Evolutionary conservation across 129 eudicot species (phyloP).

Genomic region (Artemisia argyi): DNA sequence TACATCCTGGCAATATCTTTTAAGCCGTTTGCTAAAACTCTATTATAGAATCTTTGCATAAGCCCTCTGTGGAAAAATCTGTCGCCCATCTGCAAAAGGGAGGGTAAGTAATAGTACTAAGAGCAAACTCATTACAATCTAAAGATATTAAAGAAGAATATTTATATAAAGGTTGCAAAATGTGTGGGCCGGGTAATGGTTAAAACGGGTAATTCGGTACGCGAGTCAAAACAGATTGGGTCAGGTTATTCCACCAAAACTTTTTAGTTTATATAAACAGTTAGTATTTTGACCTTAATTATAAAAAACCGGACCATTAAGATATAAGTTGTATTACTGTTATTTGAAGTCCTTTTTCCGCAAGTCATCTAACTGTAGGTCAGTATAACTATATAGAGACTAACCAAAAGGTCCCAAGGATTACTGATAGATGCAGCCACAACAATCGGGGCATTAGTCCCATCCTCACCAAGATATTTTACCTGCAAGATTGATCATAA

Average conservation of each 20-base stretch:
- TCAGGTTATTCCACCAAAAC: neutral
- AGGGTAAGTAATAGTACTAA: neutral
- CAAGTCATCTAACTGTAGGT: neutral
- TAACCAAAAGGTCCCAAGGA: constrained; percentile 93
- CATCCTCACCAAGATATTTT: constrained; percentile 88
- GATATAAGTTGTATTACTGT: too few relatives aligned
- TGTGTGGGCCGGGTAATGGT: too few relatives aligned
- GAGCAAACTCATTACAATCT: too few relatives aligned
- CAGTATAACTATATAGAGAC: constrained; percentile 28
- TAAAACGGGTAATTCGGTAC: too few relatives aligned
- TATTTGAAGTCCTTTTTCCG: too few relatives aligned
- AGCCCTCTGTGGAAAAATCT: constrained; percentile 69
- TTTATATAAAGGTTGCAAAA: too few relatives aligned
- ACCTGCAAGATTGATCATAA: constrained; percentile 51
- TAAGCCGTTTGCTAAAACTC: constrained; percentile 61
- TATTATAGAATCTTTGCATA: constrained; percentile 68
- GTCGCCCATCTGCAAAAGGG: constrained; percentile 63
- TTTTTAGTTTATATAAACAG: neutral
- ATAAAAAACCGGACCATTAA: neutral
- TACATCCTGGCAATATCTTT: constrained; percentile 72
- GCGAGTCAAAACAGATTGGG: neutral
- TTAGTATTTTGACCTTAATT: too few relatives aligned
- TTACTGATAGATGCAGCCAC: constrained; percentile 89
- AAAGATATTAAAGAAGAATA: too few relatives aligned
- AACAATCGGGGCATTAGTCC: constrained; percentile 54